phyloP scores from a whole-genome alignment of 2,329 filamentous ascomycete genomes.

The Epichloe coenophiala region DNA sequence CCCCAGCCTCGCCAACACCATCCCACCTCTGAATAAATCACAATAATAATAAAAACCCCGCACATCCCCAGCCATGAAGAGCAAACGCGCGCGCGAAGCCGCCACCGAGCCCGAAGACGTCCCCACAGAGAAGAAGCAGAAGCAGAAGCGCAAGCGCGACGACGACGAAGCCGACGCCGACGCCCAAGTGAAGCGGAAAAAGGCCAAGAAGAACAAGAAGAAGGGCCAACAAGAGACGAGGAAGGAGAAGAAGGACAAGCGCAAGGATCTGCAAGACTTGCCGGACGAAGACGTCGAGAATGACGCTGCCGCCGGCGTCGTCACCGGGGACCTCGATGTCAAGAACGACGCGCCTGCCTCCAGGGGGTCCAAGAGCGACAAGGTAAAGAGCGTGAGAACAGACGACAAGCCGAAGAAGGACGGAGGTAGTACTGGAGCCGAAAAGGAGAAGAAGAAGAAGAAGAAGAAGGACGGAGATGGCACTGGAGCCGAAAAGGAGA shows the following conservation, averaged over 20 bases:
- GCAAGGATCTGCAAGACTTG: conserved; percentile 23
- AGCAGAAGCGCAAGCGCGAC: conserved; percentile 21
- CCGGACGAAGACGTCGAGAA: conserved; percentile 18
- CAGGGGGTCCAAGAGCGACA: conserved; percentile 8
- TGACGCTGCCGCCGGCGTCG: too few relatives aligned
- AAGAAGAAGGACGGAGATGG: conserved; percentile 7
- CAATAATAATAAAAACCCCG: too few relatives aligned
- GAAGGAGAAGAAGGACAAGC: conserved; percentile 28
- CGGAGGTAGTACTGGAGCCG: conserved; percentile 13
- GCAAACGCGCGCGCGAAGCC: conserved; percentile 25
- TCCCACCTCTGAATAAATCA: too few relatives aligned
- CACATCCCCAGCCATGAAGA: conserved; percentile 18
- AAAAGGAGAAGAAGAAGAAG: conserved; percentile 10
- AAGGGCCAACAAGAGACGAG: conserved; percentile 19
- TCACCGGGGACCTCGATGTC: too few relatives aligned
- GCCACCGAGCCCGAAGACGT: conserved; percentile 14
- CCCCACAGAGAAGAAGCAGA: conserved; percentile 13
- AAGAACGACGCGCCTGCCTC: too few relatives aligned
- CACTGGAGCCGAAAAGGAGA: conserved; percentile 17
- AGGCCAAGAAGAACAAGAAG: conserved; percentile 18
- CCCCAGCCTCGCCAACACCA: too few relatives aligned
- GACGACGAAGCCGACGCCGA: conserved; percentile 10
- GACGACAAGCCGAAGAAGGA: conserved; percentile 3
- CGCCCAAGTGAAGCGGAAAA: conserved; percentile 15
- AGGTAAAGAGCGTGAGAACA: background rate